These are phyloP conservation scores for Cyanophora paradoxa DNA, from an alignment of 78 protist genomes.

Conservation along the genomic window DNA sequence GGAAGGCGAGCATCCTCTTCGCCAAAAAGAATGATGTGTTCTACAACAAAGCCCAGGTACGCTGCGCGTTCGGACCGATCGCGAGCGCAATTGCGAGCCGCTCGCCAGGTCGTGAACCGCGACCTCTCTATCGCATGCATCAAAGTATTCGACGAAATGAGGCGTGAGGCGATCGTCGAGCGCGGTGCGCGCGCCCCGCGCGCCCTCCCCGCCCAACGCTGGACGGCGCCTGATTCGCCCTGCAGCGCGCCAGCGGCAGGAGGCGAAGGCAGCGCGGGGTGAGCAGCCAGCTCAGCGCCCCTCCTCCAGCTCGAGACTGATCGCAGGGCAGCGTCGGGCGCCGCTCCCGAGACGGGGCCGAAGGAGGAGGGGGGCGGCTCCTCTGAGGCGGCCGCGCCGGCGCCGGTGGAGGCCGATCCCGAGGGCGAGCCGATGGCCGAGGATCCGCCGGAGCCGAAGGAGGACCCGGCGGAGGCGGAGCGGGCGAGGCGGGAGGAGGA, in stretches of 20 bases:
- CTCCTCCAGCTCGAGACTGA: not conserved
- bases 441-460: not conserved
- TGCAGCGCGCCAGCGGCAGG: not conserved
- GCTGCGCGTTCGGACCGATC: not conserved
- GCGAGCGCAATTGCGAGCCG: conserved; percentile 48
- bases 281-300: not conserved
- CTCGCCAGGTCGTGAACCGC: conserved; percentile 88
- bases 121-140: conserved; percentile 73
- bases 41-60: conserved; percentile 63
- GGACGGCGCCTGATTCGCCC: not conserved
- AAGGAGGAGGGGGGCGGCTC: too few species aligned
- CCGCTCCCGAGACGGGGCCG: too few species aligned
- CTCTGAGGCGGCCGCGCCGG: too few species aligned
- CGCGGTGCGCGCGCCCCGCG: not conserved
- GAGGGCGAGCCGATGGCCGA: not conserved
- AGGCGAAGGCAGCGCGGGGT: not conserved
- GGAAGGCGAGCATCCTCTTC: conserved; percentile 38
- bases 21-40: conserved; percentile 59
- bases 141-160: conserved; percentile 5
- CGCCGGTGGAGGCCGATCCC: not conserved
- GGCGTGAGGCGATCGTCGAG: conserved; percentile 12
- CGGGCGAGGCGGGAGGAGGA: not conserved
- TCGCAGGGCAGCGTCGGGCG: too few species aligned
- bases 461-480: not conserved
- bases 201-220: not conserved